phyloP scores from a whole-genome alignment of 768 basidiomycete genomes.

The Naganishia friedmannii region DNA sequence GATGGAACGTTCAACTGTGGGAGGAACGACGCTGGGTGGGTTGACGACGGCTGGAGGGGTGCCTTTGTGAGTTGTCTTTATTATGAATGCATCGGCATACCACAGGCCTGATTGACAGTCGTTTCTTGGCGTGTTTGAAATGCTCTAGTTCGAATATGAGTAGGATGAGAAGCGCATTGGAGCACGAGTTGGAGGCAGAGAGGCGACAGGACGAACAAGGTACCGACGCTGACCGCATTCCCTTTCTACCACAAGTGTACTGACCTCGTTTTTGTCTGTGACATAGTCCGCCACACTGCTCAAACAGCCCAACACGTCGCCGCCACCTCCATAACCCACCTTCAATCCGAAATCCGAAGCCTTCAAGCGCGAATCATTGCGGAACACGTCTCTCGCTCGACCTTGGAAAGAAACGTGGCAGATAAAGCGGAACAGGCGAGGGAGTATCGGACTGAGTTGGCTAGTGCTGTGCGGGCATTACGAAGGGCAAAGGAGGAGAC shows the following conservation, averaged over 20 bases:
- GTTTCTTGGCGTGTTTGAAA: not conserved
- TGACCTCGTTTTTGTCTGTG: not conserved
- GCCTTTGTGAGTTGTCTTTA: slow-evolving; percentile 24
- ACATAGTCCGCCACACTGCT: not conserved
- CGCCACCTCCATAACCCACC: slow-evolving; percentile 8
- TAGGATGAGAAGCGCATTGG: slow-evolving; percentile 27
- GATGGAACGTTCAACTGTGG: slow-evolving; percentile 33
- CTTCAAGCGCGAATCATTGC: slow-evolving; percentile 50
- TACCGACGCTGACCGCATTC: not conserved
- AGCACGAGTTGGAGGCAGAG: slow-evolving; percentile 5
- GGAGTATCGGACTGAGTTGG: slow-evolving; percentile 45
- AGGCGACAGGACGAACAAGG: not conserved
- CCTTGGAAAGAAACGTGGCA: slow-evolving; percentile 39
- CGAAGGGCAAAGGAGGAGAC: slow-evolving; percentile 48
- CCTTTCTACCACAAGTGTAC: not conserved
- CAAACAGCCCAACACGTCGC: not conserved
- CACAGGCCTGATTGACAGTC: not conserved
- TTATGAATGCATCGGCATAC: too few species aligned
- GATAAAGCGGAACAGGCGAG: slow-evolving; percentile 39
- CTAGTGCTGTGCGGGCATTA: slow-evolving; percentile 46
- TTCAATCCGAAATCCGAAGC: slow-evolving; percentile 38
- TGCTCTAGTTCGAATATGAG: slow-evolving; percentile 29
- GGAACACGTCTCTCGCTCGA: slow-evolving; percentile 44
- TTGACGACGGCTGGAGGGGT: slow-evolving; percentile 24
- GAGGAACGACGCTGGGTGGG: slow-evolving; percentile 15